Base-by-base conservation (phyloP, 495 filamentous ascomycete genomes). In the Cudoniella acicularis region DNA sequence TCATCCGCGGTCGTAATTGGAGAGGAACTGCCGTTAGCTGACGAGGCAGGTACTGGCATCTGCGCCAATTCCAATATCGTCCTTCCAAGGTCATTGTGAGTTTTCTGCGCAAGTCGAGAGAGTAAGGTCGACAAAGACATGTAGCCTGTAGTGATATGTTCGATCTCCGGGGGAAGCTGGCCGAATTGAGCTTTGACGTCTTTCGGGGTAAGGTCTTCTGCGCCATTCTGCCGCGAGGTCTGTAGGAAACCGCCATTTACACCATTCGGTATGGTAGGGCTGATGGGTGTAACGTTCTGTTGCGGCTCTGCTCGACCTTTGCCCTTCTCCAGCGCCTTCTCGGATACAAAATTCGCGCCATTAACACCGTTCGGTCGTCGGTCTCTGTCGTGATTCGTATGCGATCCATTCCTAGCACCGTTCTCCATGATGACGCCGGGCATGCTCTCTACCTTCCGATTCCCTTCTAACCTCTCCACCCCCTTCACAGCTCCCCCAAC, bases 91-190 rank as follows among this genome's bases (percentile, higher is more conserved):
- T 85, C 83, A 57, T 87, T 88, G 72, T 87, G 92, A 45, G 88
- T 89, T 70, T 89, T 85, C 68, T 97, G 90, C 25, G 86, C 86
- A 11, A 93, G 79, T 55, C 94, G 83, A 52, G 80, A 79, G 47
- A 97, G 76, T 21, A 98, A 73, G 40, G 76, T 77, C 16, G 81
- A 79, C 24, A 96, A 75, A 2, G 88, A 85, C 23, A 89, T 75
- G 61, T 88, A 95, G 24, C 85, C 84, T 55, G 85, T 73, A 0
- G 88, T 89, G 56, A 96, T 89, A 61, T 95, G 91, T 49, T 79
- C 73, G 18, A 98, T 83, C 65, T 93, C 87, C 30, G 90, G 89
- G 0, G 87, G 86, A 1, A 83, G 75, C 23, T 84, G 77, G 52
- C 77, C 76, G 64, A 79, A 72, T 25, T 66, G 60, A 0, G 57